These are phyloP conservation scores for Acacia pycnantha DNA, from an alignment of 331 rosid genomes.

Conservation along the genomic window DNA sequence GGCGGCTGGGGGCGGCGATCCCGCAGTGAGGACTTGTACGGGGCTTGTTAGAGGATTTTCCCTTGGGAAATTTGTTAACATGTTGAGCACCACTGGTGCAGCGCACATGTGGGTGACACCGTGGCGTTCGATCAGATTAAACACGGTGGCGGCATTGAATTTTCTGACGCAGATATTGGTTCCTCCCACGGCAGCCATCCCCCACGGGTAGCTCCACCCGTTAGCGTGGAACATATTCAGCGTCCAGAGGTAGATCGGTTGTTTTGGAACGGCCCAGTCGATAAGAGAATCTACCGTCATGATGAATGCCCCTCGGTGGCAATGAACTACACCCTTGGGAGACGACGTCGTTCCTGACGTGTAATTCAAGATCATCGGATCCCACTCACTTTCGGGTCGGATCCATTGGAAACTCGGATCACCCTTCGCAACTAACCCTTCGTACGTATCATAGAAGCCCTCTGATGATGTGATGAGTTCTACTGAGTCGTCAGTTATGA, in stretches of 20 bases:
- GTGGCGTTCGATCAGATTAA: constrained; percentile 30
- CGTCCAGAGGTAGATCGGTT: constrained; percentile 17
- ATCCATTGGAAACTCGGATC: constrained; percentile 48
- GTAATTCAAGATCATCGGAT: constrained; percentile 52
- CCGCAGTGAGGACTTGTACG: constrained; percentile 52
- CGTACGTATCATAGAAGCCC: constrained; percentile 30
- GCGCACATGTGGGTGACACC: constrained; percentile 66
- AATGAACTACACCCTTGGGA: constrained; percentile 64
- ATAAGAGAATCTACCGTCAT: constrained; percentile 38
- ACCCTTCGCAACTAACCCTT: constrained; percentile 33
- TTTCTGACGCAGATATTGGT: constrained; percentile 52
- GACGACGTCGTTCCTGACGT: constrained; percentile 74
- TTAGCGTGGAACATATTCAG: background rate
- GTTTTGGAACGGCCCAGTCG: constrained; percentile 47
- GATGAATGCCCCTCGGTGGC: constrained; percentile 47
- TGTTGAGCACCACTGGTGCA: constrained; percentile 71
- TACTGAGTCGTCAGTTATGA: constrained; percentile 32
- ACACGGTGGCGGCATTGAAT: constrained; percentile 36
- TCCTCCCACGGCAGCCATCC: constrained; percentile 55
- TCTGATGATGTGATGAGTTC: background rate
- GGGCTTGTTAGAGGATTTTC: constrained; percentile 23
- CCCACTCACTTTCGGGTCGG: constrained; percentile 62
- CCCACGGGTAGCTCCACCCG: constrained; percentile 61
- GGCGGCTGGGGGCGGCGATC: constrained; percentile 55
- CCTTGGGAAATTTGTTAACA: constrained; percentile 29